Conservation (phyloP, 495 filamentous ascomycete species). For the Hyaloscypha bicolor region DNA sequence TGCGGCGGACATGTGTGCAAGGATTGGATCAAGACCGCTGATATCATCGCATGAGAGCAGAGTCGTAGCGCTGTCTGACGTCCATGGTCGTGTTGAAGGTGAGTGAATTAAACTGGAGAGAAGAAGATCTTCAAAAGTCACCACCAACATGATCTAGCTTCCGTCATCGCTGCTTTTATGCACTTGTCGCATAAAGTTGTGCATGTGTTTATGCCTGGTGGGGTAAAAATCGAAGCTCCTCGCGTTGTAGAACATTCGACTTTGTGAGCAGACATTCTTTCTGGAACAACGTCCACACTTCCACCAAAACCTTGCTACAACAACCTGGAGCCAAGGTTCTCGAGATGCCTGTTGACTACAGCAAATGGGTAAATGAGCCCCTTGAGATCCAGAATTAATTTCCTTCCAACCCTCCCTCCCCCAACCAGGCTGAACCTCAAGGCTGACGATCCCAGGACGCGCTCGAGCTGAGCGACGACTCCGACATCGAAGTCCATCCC, state of each 20-base stretch:
- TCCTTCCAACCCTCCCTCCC: background rate
- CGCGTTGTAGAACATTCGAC: slow-evolving; percentile 32
- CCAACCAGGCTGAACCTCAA: slow-evolving; percentile 29
- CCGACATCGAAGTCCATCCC: slow-evolving; percentile 96
- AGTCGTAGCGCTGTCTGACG: slow-evolving; percentile 12
- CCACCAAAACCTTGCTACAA: background rate
- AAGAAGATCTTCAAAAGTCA: slow-evolving; percentile 4
- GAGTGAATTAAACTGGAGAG: slow-evolving; percentile 8
- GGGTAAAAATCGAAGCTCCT: slow-evolving; percentile 9
- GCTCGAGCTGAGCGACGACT: slow-evolving; percentile 95
- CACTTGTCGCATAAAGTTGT: slow-evolving; percentile 7
- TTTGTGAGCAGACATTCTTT: background rate
- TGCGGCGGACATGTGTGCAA: slow-evolving; percentile 1
- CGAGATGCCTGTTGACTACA: slow-evolving; percentile 90
- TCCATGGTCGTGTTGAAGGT: slow-evolving; percentile 26
- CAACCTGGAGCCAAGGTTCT: background rate
- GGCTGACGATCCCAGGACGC: slow-evolving; percentile 59
- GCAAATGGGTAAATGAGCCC: slow-evolving; percentile 73
- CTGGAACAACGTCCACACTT: background rate
- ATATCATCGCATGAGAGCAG: slow-evolving; percentile 27
- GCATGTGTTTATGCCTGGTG: slow-evolving; percentile 17
- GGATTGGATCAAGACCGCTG: slow-evolving; percentile 19
- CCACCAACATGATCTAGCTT: slow-evolving; percentile 7
- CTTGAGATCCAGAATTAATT: background rate
- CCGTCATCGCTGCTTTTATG: slow-evolving; percentile 27